These are phyloP conservation scores for Arachis stenosperma DNA, from an alignment of 306 rosid genomes.

Conservation along the genomic window DNA sequence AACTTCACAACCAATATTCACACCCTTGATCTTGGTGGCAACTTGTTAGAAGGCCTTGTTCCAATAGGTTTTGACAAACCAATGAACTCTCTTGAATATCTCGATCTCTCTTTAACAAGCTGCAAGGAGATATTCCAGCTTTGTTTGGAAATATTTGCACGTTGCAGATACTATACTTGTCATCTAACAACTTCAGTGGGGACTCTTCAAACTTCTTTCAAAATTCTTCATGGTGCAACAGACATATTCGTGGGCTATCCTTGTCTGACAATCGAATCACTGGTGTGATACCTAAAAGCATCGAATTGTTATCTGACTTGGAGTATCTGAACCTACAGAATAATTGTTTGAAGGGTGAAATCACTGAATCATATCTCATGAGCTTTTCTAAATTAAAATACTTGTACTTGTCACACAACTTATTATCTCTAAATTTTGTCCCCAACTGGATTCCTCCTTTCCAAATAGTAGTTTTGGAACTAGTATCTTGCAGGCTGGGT, in stretches of 20 bases:
- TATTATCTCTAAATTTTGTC: not conserved
- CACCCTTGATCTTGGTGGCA: no score
- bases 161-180: not conserved
- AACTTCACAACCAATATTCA: no score
- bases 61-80: no score
- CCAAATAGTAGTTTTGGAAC: rapidly evolving
- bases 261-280: slow-evolving; percentile 9
- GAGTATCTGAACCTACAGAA: rapidly evolving
- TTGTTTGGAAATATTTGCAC: slow-evolving; percentile 24
- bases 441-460: slow-evolving; percentile 21
- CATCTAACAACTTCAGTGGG: not conserved
- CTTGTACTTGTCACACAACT: not conserved
- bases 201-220: not conserved
- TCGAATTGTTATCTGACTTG: not conserved
- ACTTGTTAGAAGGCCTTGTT: no score
- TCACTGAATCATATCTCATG: slow-evolving; percentile 6
- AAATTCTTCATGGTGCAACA: slow-evolving; percentile 3
- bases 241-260: not conserved
- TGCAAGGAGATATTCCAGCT: slow-evolving; percentile 23
- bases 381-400: not conserved
- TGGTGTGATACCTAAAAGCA: slow-evolving; percentile 2
- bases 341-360: slow-evolving; percentile 29
- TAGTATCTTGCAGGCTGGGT: slow-evolving; percentile 31
- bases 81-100: no score
- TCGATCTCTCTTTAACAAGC: not conserved